Percentiles rank a stretch among this genome's conserved stretches.
Evolutionary conservation across 1,284 basidiomycete genomes (phyloP).

Genomic region (Ustilago shanxiensis): DNA sequence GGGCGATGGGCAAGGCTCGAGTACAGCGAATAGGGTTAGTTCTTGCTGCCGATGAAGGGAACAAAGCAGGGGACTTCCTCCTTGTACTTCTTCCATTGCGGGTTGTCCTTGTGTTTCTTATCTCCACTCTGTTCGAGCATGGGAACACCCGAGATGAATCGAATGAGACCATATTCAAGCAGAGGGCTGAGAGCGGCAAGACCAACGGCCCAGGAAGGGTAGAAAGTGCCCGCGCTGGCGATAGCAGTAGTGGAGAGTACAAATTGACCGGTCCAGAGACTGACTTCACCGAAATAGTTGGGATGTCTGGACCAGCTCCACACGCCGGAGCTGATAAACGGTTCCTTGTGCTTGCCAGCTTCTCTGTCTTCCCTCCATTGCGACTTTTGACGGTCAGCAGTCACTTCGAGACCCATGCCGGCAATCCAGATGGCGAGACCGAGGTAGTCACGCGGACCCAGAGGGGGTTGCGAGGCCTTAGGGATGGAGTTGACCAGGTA

Average conservation of each 20-base stretch:
- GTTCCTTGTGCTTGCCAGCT: constrained; percentile 79
- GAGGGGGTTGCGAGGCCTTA: constrained; percentile 74
- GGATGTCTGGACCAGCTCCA: constrained; percentile 82
- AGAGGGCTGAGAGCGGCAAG: constrained; percentile 77
- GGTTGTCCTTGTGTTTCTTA: constrained; percentile 78
- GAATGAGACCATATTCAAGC: constrained; percentile 75
- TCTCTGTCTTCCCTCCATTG: constrained; percentile 78
- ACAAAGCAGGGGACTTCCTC: constrained; percentile 69
- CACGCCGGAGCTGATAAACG: constrained; percentile 79
- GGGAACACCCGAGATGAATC: constrained; percentile 78
- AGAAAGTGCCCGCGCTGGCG: constrained; percentile 57
- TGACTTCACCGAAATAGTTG: constrained; percentile 83
- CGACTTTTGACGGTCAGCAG: constrained; percentile 78
- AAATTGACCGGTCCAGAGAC: constrained; percentile 81
- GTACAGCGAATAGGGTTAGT: constrained; percentile 18
- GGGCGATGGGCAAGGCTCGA: too few species aligned
- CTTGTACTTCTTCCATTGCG: constrained; percentile 79
- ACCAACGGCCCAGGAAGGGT: constrained; percentile 72
- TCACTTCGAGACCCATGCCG: constrained; percentile 58
- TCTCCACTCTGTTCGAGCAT: constrained; percentile 77
- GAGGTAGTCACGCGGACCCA: constrained; percentile 76
- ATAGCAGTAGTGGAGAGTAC: constrained; percentile 70
- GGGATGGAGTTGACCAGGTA: constrained; percentile 77
- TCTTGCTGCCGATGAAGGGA: constrained; percentile 58
- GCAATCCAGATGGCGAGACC: constrained; percentile 75